A percentile compares a stretch with the other conserved stretches of the same genome.
Evolutionary conservation across 2,329 filamentous ascomycete genomes (phyloP).

Genomic region (Paecilomyces niveus): DNA sequence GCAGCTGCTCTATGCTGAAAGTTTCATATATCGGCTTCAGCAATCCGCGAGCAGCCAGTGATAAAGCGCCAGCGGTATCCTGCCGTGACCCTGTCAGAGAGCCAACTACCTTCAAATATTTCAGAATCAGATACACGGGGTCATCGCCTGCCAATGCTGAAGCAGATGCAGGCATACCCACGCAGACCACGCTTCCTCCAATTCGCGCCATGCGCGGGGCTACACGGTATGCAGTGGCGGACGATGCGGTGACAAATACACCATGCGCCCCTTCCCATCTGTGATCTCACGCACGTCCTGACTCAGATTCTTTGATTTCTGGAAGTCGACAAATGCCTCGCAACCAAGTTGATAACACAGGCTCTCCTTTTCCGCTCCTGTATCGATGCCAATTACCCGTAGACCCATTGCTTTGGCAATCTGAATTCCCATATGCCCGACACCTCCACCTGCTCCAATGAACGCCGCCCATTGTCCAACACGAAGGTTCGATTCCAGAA

Average conservation of each 20-base stretch:
- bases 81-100: slow-evolving; percentile 17
- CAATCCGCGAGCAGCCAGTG: slow-evolving; percentile 44
- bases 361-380: too few species aligned
- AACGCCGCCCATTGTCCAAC: too few species aligned
- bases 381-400: too few species aligned
- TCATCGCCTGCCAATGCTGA: slow-evolving; percentile 6
- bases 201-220: slow-evolving; percentile 39
- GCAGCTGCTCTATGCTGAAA: slow-evolving; percentile 38
- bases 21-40: slow-evolving; percentile 46
- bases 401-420: too few species aligned
- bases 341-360: too few species aligned
- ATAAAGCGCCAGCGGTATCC: slow-evolving; percentile 29
- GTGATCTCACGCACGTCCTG: slow-evolving; percentile 39
- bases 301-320: too few species aligned
- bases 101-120: slow-evolving; percentile 15
- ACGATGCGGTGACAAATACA: slow-evolving; percentile 33
- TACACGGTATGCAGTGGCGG: slow-evolving; percentile 28
- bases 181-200: slow-evolving; percentile 48
- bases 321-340: too few species aligned
- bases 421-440: too few species aligned
- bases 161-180: slow-evolving; percentile 29
- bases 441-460: too few species aligned
- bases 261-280: slow-evolving; percentile 42
- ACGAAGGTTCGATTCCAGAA: too few species aligned
- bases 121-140: slow-evolving; percentile 8